A percentile compares a stretch with the other conserved stretches of the same genome.
Evolutionary conservation across 768 basidiomycete genomes (phyloP).

Genomic region (Kwoniella europaea): DNA sequence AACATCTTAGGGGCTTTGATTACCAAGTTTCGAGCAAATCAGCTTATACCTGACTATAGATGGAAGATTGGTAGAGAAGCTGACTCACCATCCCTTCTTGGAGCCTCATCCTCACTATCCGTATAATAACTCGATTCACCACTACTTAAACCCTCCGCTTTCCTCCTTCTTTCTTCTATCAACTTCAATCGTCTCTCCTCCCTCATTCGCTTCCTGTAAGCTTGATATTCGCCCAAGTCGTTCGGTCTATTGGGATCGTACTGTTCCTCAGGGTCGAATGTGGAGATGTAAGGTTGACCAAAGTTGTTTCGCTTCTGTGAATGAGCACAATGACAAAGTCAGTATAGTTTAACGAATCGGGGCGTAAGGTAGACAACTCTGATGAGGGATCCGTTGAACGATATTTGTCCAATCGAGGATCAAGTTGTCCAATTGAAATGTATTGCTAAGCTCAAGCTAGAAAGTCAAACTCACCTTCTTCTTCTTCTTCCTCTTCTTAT

Average conservation of each 20-base stretch:
- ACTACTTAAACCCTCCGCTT: constrained; percentile 37
- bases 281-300: constrained; percentile 37
- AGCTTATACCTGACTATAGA: background rate
- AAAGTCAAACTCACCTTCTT: constrained; percentile 40
- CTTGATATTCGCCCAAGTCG: constrained; percentile 54
- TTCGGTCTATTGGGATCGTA: constrained; percentile 57
- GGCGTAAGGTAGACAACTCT: background rate
- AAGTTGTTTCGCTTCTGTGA: constrained; percentile 26
- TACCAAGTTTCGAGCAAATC: too few relatives aligned
- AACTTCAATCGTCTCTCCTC: constrained; percentile 44
- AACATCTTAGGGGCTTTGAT: constrained; percentile 42
- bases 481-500: constrained; percentile 48
- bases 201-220: constrained; percentile 48
- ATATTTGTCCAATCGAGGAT: too few relatives aligned
- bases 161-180: constrained; percentile 41
- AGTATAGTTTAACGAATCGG: background rate
- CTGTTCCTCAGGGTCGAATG: constrained; percentile 55
- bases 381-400: background rate
- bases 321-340: background rate
- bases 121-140: constrained; percentile 51
- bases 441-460: too few relatives aligned
- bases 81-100: constrained; percentile 52
- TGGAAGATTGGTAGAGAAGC: background rate
- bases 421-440: too few relatives aligned
- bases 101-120: constrained; percentile 55